Evolutionary conservation across 768 basidiomycete species (phyloP).

Genomic region (Naganishia kalamii): DNA sequence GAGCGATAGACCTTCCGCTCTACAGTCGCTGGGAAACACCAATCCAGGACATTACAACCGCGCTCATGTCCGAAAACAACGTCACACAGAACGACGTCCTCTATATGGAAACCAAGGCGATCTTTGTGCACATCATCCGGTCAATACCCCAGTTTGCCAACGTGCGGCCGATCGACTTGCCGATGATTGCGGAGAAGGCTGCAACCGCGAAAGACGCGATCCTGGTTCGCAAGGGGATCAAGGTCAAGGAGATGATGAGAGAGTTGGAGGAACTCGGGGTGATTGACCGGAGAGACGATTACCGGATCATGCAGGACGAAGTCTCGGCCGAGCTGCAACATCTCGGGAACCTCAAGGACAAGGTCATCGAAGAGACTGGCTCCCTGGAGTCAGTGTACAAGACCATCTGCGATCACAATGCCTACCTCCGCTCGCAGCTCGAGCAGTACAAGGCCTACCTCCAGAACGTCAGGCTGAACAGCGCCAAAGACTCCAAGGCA

Average conservation of each 20-base stretch:
- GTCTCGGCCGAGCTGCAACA: slow-evolving; percentile 91
- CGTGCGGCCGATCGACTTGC: slow-evolving; percentile 80
- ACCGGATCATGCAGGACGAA: slow-evolving; percentile 94
- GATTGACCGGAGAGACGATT: slow-evolving; percentile 73
- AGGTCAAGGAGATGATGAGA: slow-evolving; percentile 97
- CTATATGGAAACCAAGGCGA: slow-evolving; percentile 99
- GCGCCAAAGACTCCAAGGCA: slow-evolving; percentile 75
- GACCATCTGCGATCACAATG: slow-evolving; percentile 98
- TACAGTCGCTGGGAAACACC: slow-evolving; percentile 99
- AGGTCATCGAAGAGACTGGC: slow-evolving; percentile 84
- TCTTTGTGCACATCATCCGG: slow-evolving; percentile 94
- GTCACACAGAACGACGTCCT: slow-evolving; percentile 97
- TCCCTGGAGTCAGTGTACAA: slow-evolving; percentile 96
- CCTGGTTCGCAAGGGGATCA: slow-evolving; percentile 93
- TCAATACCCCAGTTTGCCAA: slow-evolving; percentile 80
- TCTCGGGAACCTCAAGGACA: slow-evolving; percentile 91
- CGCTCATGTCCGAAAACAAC: slow-evolving; percentile 79
- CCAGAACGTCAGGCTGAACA: slow-evolving; percentile 88
- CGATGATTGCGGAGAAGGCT: slow-evolving; percentile 82
- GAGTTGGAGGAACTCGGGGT: slow-evolving; percentile 87
- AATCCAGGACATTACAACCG: slow-evolving; percentile 92
- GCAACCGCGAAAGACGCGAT: slow-evolving; percentile 96
- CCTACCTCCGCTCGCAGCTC: slow-evolving; percentile 87
- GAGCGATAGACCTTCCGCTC: slow-evolving; percentile 79
- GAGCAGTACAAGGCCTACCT: slow-evolving; percentile 99